These are phyloP conservation scores for Eimeria zaria DNA, from an alignment of 169 alveolate genomes.

Conservation along the genomic window DNA sequence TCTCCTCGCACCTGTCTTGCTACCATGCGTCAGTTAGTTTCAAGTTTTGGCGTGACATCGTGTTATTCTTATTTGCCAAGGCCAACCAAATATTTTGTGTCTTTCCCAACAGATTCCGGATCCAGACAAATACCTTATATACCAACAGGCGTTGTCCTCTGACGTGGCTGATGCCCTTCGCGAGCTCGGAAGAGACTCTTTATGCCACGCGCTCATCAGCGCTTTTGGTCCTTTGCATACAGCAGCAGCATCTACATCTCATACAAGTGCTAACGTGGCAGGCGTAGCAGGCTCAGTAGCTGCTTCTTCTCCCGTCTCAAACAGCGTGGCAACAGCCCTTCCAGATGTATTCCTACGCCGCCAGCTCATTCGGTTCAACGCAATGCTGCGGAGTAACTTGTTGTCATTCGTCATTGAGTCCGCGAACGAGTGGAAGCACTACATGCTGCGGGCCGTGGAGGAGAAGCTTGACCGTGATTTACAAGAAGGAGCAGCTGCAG, in stretches of 20 bases:
- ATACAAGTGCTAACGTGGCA: background rate
- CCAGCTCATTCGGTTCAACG: constrained; percentile 55
- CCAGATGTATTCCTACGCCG: constrained; percentile 58
- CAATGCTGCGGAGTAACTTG: constrained; percentile 57
- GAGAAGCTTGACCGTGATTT: constrained; percentile 9
- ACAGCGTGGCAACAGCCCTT: background rate
- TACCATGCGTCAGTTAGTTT: background rate
- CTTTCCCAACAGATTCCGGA: constrained; percentile 33
- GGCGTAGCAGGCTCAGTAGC: constrained; percentile 10
- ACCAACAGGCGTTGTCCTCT: constrained; percentile 56
- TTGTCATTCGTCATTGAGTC: constrained; percentile 67
- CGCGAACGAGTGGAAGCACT: constrained; percentile 55
- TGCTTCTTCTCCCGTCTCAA: background rate
- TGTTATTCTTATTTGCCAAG: background rate
- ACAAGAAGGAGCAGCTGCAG: constrained; percentile 15
- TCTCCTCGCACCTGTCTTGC: background rate
- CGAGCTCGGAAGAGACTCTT: constrained; percentile 66
- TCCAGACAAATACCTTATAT: constrained; percentile 58
- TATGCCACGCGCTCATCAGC: constrained; percentile 63
- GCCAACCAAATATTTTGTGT: background rate
- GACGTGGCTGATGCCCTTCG: constrained; percentile 75
- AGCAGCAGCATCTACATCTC: constrained; percentile 24
- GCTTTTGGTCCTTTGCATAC: constrained; percentile 41
- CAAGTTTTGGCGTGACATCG: background rate
- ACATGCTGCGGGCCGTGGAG: constrained; percentile 62